Conservation (phyloP, 805 yeast genomes). For the Pichia scutulata region DNA sequence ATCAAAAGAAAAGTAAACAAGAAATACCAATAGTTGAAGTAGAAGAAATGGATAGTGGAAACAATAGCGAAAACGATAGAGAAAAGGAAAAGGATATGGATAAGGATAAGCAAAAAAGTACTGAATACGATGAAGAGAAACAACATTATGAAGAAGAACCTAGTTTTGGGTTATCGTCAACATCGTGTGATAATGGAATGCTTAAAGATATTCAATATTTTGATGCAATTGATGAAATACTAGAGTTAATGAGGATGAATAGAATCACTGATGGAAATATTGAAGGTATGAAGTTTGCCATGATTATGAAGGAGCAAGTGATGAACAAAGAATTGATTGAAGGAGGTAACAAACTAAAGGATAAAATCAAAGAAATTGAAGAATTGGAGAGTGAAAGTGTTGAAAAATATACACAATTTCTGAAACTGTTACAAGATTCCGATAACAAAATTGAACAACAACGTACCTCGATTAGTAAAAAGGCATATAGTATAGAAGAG, state of each 20-base stretch:
- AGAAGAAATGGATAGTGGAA: not conserved
- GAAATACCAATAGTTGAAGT: constrained; percentile 6
- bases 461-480: constrained; percentile 15
- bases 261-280: not conserved
- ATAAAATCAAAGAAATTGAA: constrained; percentile 24
- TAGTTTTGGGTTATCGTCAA: no score
- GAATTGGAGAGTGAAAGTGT: constrained; percentile 24
- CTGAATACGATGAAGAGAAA: no score
- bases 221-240: constrained; percentile 6
- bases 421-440: constrained; percentile 15
- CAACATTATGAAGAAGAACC: not conserved
- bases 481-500: constrained; percentile 46
- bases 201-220: not conserved
- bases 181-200: not conserved
- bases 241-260: not conserved
- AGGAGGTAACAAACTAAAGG: constrained; percentile 12
- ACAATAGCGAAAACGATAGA: not conserved
- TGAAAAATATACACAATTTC: constrained; percentile 14
- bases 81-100: no score
- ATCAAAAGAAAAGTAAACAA: constrained; percentile 13
- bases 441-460: constrained; percentile 17
- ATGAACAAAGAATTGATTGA: not conserved
- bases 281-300: constrained; percentile 2
- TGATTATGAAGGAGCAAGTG: constrained; percentile 2
- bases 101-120: no score